Evolutionary conservation across 176 grass and related monocot species (phyloP).

Genomic region (Miscanthus lutarioriparius): DNA sequence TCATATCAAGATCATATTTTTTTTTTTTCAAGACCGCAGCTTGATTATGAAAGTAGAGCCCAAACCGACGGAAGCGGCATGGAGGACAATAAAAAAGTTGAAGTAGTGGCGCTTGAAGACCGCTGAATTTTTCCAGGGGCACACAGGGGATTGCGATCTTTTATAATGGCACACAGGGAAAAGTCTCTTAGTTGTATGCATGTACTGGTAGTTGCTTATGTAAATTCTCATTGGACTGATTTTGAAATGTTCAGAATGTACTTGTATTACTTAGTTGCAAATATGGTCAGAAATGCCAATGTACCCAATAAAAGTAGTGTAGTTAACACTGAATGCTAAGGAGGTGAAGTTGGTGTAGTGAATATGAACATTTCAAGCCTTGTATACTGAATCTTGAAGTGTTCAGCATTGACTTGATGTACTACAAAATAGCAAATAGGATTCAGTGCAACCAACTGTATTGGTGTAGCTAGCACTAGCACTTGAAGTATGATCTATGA

Average conservation of each 20-base stretch:
- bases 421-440: not conserved
- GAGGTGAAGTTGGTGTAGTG: not conserved
- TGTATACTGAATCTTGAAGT: not conserved
- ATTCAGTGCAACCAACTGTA: not conserved
- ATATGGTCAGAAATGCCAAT: not conserved
- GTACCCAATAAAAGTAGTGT: not conserved
- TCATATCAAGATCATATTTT: no score
- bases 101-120: no score
- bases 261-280: not conserved
- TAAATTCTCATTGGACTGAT: not conserved
- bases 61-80: no score
- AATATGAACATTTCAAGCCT: not conserved
- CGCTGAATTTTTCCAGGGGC: no score
- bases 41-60: no score
- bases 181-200: not conserved
- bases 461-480: not conserved
- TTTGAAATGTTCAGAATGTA: not conserved
- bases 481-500: not conserved
- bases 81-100: no score
- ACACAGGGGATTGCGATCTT: no score
- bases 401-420: not conserved
- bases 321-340: not conserved
- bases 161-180: no score
- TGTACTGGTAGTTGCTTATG: not conserved
- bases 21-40: no score